These are phyloP conservation scores for Pyrenochaeta sp. DNA, from an alignment of 2,329 filamentous ascomycete species.

Conservation along the genomic window DNA sequence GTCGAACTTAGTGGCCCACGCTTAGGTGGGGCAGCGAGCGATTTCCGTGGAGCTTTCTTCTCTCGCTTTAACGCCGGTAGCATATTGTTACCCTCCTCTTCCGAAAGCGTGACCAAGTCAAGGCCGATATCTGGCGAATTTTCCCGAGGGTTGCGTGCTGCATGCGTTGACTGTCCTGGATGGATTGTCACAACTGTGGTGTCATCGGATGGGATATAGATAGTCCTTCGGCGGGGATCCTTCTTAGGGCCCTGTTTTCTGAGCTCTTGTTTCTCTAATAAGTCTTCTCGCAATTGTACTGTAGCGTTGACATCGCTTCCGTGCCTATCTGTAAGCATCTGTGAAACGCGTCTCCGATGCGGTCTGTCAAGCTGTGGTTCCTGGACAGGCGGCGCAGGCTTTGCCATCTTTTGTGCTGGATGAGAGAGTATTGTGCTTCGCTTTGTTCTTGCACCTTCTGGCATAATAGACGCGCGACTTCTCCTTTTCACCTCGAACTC, in stretches of 20 bases:
- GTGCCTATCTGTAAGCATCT: slow-evolving; percentile 39
- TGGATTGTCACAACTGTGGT: slow-evolving; percentile 62
- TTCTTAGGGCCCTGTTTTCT: slow-evolving; percentile 46
- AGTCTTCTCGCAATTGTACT: slow-evolving; percentile 39
- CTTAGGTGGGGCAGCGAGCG: slow-evolving; percentile 58
- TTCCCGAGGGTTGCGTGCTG: slow-evolving; percentile 35
- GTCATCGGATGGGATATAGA: slow-evolving; percentile 61
- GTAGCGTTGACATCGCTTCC: slow-evolving; percentile 37
- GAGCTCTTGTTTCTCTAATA: slow-evolving; percentile 41
- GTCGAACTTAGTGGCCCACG: slow-evolving; percentile 60
- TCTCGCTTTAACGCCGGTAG: slow-evolving; percentile 42
- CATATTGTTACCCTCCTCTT: slow-evolving; percentile 46
- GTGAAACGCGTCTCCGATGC: slow-evolving; percentile 48
- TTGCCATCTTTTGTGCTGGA: slow-evolving; percentile 47
- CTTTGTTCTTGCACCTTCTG: slow-evolving; percentile 29
- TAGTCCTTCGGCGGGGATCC: slow-evolving; percentile 57
- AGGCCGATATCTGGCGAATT: slow-evolving; percentile 49
- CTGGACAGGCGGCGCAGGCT: slow-evolving; percentile 29
- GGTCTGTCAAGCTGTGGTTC: slow-evolving; percentile 33
- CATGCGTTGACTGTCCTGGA: slow-evolving; percentile 52
- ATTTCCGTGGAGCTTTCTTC: slow-evolving; percentile 48
- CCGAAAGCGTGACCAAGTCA: slow-evolving; percentile 49
- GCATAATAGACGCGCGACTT: slow-evolving; percentile 37
- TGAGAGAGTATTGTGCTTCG: slow-evolving; percentile 45
- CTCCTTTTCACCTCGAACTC: slow-evolving; percentile 33